Percentiles rank a stretch among this genome's conserved stretches.
phyloP scores from a whole-genome alignment of 2,329 filamentous ascomycete species.

The Diaporthe capsici region DNA sequence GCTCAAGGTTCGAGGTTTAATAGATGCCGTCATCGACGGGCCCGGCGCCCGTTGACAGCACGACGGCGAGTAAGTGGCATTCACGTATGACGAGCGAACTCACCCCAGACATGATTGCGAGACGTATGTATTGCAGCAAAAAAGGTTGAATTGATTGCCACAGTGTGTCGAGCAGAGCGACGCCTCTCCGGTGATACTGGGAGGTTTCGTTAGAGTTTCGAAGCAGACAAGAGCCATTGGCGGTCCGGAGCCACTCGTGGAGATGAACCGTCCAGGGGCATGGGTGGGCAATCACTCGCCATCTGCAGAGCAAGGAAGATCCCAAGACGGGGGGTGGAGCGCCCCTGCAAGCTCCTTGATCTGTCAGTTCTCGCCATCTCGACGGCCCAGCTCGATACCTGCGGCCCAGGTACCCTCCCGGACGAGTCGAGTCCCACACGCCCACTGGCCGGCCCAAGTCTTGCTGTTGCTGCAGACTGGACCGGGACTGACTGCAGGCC shows the following conservation, averaged over 20 bases:
- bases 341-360: slow-evolving; percentile 34
- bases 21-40: slow-evolving; percentile 24
- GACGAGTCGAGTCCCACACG: slow-evolving; percentile 21
- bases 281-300: slow-evolving; percentile 22
- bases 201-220: slow-evolving; percentile 42
- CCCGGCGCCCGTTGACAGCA: slow-evolving; percentile 15
- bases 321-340: slow-evolving; percentile 10
- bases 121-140: slow-evolving; percentile 7
- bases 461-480: background rate
- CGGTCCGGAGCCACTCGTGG: slow-evolving; percentile 36
- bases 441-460: background rate
- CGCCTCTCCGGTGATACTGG: slow-evolving; percentile 28
- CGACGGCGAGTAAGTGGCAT: background rate
- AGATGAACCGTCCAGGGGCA: slow-evolving; percentile 30
- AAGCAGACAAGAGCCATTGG: slow-evolving; percentile 27
- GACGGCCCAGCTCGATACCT: slow-evolving; percentile 27
- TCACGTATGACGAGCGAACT: slow-evolving; percentile 9
- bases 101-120: slow-evolving; percentile 14
- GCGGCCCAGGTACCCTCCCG: slow-evolving; percentile 23
- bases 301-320: slow-evolving; percentile 27
- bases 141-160: slow-evolving; percentile 19
- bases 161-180: slow-evolving; percentile 25
- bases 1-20: slow-evolving; percentile 28
- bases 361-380: slow-evolving; percentile 36
- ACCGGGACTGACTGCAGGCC: slow-evolving; percentile 3